These are phyloP conservation scores for Fomitopsis pulvina DNA, from an alignment of 768 basidiomycete species.

Conservation along the genomic window DNA sequence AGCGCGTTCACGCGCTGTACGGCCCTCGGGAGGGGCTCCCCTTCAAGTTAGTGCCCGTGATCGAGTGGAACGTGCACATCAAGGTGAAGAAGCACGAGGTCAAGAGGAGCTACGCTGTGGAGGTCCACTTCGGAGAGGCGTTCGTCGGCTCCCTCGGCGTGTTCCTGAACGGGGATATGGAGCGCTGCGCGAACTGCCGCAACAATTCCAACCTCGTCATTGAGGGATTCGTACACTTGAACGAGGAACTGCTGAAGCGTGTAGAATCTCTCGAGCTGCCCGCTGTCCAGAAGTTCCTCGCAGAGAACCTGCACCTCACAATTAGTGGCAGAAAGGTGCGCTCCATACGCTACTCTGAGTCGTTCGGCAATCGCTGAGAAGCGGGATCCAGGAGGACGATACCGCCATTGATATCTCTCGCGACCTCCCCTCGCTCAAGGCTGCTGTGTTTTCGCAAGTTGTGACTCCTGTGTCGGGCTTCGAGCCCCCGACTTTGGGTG, in stretches of 20 bases:
- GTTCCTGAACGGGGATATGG: conserved; percentile 31
- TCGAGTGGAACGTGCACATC: conserved; percentile 40
- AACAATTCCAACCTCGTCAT: conserved; percentile 5
- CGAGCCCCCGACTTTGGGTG: conserved; percentile 1
- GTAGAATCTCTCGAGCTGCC: conserved; percentile 3
- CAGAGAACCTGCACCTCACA: not conserved
- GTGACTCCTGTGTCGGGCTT: not conserved
- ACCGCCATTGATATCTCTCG: not conserved
- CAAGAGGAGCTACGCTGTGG: conserved; percentile 34
- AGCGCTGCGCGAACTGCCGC: conserved; percentile 36
- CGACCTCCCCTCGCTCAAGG: conserved; percentile 4
- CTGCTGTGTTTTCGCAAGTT: not conserved
- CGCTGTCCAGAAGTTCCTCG: conserved; percentile 7
- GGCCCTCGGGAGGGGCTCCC: not conserved
- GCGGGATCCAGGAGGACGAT: not conserved
- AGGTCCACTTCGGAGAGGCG: conserved; percentile 40
- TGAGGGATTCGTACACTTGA: conserved; percentile 17
- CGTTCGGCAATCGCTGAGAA: not conserved
- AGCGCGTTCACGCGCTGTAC: conserved; percentile 30
- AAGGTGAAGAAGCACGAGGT: conserved; percentile 37
- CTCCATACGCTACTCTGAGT: not conserved
- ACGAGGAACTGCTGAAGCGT: conserved; percentile 6
- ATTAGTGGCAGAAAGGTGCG: not conserved
- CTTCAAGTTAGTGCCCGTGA: not conserved
- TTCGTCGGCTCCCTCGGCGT: conserved; percentile 39